Base-by-base conservation (phyloP, 1,139 yeast species). In the Yamadazyma diospyri region DNA sequence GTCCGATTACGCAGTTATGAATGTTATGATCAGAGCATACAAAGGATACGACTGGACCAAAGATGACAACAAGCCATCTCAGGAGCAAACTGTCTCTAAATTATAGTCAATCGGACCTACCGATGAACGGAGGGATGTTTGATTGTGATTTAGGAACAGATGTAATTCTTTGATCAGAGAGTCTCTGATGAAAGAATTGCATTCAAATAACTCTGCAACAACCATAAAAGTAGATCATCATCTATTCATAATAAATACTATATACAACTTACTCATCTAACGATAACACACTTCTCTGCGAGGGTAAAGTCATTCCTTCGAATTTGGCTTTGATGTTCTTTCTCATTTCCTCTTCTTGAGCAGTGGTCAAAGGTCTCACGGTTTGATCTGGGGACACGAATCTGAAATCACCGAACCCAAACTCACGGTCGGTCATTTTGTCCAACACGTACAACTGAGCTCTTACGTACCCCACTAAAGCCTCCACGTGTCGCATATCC, bases 401-500 rank as follows among this genome's bases (percentile, higher is more conserved):
- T 39, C 70, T 72, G 56, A 89, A 88, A 47, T 81, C 77, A 20
- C 98, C 98, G 50, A 85, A 77, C 2, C 94, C 95, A 64, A 92
- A 88, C 48, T 89, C 96, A 44, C 95, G 72, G 56, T 94, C 98
- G 25, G 88, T 73, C 69, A 87, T 76, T 53, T 81, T 80, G 51
- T 83, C 84, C 49, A 92, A 68, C 8, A 89, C 92, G 52, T 88
- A 89, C 28, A 92, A 66, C 55, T 94, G 96, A 43, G 87, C 80
- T 55, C 97, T 78, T 27, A 88, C 82, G 53, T 89, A 89, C 43
- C 86, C 86, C 17, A 89, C 85, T 50, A 86, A 69, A 7, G 94
- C 92, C 56, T 89, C 97, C 27, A 94, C 64, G 42, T 86, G 89
- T 40, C 84, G 77, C 59, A 83, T 71, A 58, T 92, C 96, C 22